These are phyloP conservation scores for Phytophthora sansomeana DNA, from an alignment of 352 stramenopile species.

Conservation along the genomic window DNA sequence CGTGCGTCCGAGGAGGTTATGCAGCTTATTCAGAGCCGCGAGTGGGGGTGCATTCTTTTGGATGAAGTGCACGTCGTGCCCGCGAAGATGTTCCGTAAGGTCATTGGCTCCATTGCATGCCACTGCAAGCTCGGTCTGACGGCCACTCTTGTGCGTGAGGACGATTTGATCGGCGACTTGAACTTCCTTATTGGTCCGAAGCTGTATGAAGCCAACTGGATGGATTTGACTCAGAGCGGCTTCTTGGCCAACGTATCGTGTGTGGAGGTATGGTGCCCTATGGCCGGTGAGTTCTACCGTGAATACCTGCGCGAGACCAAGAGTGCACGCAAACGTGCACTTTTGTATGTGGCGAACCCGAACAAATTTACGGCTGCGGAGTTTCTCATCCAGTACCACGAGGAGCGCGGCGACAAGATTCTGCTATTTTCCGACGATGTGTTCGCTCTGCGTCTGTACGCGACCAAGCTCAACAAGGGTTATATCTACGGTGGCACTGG, in stretches of 20 bases:
- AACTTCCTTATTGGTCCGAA: conserved; percentile 99
- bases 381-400: conserved; percentile 98
- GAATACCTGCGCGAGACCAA: conserved; percentile 88
- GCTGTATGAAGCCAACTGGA: conserved; percentile 98
- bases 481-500: conserved; percentile 98
- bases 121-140: conserved; percentile 99
- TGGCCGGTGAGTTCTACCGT: conserved; percentile 98
- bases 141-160: conserved; percentile 98
- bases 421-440: conserved; percentile 99
- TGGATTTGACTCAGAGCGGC: conserved; percentile 98
- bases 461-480: conserved; percentile 87
- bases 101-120: conserved; percentile 94
- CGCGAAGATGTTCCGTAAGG: conserved; percentile 98
- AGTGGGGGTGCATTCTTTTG: conserved; percentile 99
- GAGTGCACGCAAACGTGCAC: conserved; percentile 90
- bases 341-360: conserved; percentile 99
- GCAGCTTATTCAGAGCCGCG: conserved; percentile 95
- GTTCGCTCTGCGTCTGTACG: conserved; percentile 96
- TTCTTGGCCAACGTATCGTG: conserved; percentile 98
- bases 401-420: conserved; percentile 98
- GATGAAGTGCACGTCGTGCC: conserved; percentile 99
- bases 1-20: conserved; percentile 95
- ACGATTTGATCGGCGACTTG: conserved; percentile 99
- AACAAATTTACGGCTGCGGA: conserved; percentile 97
- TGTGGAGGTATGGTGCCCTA: conserved; percentile 99